phyloP scores from a whole-genome alignment of 495 filamentous ascomycete genomes.

The Penicillium canescens region DNA sequence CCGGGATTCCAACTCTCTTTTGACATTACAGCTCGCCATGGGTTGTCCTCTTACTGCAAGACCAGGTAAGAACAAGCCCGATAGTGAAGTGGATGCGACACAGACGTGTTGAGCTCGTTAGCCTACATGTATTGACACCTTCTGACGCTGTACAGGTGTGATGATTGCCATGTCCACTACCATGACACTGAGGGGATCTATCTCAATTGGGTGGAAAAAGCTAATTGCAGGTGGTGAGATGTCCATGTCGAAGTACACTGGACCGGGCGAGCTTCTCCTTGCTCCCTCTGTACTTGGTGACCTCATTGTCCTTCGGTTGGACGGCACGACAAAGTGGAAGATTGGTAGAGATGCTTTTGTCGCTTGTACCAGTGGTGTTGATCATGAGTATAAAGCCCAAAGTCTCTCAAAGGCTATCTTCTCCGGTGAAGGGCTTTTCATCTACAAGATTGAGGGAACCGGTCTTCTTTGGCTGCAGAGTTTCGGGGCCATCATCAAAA shows the following conservation, averaged over 20 bases:
- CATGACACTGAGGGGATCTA: slow-evolving; percentile 74
- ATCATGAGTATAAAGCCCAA: slow-evolving; percentile 84
- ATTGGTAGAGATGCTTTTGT: slow-evolving; percentile 82
- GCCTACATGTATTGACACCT: no score
- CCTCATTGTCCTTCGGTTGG: slow-evolving; percentile 75
- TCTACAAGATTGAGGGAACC: slow-evolving; percentile 79
- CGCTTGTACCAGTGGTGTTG: slow-evolving; percentile 72
- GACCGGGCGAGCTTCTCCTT: slow-evolving; percentile 86
- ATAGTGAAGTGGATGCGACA: no score
- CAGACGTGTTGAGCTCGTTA: no score
- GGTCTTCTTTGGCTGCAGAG: slow-evolving; percentile 88
- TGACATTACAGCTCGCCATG: slow-evolving; percentile 87
- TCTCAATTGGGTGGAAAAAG: slow-evolving; percentile 86
- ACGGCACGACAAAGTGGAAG: slow-evolving; percentile 68
- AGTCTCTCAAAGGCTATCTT: slow-evolving; percentile 91
- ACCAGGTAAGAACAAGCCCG: slow-evolving; percentile 58
- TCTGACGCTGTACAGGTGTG: slow-evolving; percentile 47
- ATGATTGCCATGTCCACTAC: slow-evolving; percentile 97
- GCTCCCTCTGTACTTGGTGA: slow-evolving; percentile 82
- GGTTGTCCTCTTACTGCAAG: slow-evolving; percentile 81
- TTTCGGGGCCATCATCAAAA: slow-evolving; percentile 92
- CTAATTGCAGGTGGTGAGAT: slow-evolving; percentile 80
- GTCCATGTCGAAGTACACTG: slow-evolving; percentile 76
- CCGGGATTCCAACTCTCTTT: slow-evolving; percentile 82
- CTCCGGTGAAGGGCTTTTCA: slow-evolving; percentile 87